Base-by-base conservation (phyloP, 306 rosid species). In the Sechiopsis laciniata region DNA sequence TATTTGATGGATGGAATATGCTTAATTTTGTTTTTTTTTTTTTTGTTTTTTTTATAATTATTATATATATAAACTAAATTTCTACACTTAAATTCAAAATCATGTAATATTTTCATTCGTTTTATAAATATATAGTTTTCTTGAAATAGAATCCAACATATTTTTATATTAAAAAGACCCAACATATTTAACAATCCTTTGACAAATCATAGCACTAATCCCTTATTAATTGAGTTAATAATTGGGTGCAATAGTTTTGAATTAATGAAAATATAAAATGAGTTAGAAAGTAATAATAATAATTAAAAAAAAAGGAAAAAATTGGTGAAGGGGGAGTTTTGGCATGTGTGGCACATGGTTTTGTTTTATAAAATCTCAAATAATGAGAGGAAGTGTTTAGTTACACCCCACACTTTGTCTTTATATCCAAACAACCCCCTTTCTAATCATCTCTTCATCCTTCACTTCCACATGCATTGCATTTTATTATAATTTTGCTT, bases 301-400 rank as follows among this genome's bases (percentile, higher is more conserved):
- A n/a, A n/a, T n/a, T n/a, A 32, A 4, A 32, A 32, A 32, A 21
- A 20, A 10, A 10, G n/a, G 37, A 1, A 8, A 64, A 64, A 65
- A 7, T 15, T 32, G 37, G 37, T 32, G 37, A 32, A 32, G 37
- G 37, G 3, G 52, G 72, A 14, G 11, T 10, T 17, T 66, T 19
- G 26, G 52, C 72, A 66, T 66, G 72, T 66, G 72, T 17, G 72
- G 72, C 72, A 66, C 72, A 66, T 66, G 72, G 72, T 42, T 45
- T 40, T 42, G 72, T 65, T 65, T 17, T 42, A 65, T 65, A 16
- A 65, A 19, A 10, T 7, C 2, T 53, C 3, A 66, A 66, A 66
- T 66, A 66, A 66, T 66, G 53, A 29, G 72, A 6, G 52, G 24
- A 64, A 63, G 24, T 32, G 51, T 63, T 1, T 32, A 45, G 37